Base-by-base conservation (phyloP, 306 rosid species). In the Castanea sativa region DNA sequence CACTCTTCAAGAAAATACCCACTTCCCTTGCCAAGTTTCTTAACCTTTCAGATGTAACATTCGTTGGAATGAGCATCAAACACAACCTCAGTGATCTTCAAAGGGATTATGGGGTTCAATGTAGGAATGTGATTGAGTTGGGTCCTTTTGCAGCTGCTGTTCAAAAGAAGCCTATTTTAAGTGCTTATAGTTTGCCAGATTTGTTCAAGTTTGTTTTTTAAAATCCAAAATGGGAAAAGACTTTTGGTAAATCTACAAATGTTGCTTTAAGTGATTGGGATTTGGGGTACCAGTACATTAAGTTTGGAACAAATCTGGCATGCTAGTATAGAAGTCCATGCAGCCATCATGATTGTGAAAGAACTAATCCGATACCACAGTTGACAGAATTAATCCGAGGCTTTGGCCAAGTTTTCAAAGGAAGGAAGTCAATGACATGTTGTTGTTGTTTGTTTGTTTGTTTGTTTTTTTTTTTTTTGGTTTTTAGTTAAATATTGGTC, bases 11-110 rank as follows among this genome's bases (percentile, higher is more conserved):
- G 68, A 12, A 61, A 61, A 5, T 61, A 27, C 68, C 68, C 68
- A 61, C 68, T 27, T 61, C 35, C 38, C 68, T 61, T 61, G 29
- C 68, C 38, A 61, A 25, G 68, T 61, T 61, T 61, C 68, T 61
- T 15, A 6, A 61, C 29, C 68, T 61, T 27, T 61, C 19, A 61
- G 68, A 61, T 5, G 6, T 61, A 13, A 61, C 33, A 61, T 61
- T 61, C 29, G 38, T 61, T 13, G 68, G 68, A 25, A 27, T 27
- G 7, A 27, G 68, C 68, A 61, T 61, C 68, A 61, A 61, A 13
- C 16, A 27, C 19, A 61, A 61, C 32, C n/a, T 61, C 19, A 30
- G 19, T 25, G 38, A 61, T 61, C 68, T 61, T 61, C 35, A 5
- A 61, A 27, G 68, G 33, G 68, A 61, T 61, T 25, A 61, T 27